Conservation (phyloP, 164 flowering plant genomes). For the Annona squamosa region DNA sequence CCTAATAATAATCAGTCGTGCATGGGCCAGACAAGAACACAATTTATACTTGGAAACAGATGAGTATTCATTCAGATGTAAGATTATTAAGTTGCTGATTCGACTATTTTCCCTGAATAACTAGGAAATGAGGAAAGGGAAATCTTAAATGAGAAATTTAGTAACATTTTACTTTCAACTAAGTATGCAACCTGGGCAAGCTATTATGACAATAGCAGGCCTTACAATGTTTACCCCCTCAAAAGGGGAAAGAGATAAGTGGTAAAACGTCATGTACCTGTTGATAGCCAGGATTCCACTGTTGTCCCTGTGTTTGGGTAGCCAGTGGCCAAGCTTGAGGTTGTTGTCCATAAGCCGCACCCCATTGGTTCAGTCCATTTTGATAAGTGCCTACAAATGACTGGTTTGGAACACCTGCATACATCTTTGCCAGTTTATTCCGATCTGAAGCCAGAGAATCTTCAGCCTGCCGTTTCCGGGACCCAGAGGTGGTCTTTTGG, state of each 20-base stretch:
- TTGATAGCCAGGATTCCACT: slow-evolving; percentile 66
- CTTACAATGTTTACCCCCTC: neutral
- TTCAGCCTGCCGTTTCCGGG: slow-evolving; percentile 67
- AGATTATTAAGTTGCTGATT: no score
- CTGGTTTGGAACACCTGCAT: slow-evolving; percentile 39
- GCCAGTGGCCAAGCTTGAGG: slow-evolving; percentile 79
- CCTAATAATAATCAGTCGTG: no score
- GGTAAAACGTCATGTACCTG: slow-evolving; percentile 34
- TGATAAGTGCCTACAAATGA: slow-evolving; percentile 64
- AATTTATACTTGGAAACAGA: no score
- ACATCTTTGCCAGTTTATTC: slow-evolving; percentile 55
- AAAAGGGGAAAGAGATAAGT: neutral
- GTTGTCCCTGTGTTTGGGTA: slow-evolving; percentile 65
- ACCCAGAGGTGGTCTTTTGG: slow-evolving; percentile 48
- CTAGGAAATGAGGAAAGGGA: neutral
- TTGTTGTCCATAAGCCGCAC: slow-evolving; percentile 68
- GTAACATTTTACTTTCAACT: neutral
- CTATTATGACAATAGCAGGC: neutral
- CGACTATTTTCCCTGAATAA: neutral
- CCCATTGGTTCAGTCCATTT: slow-evolving; percentile 61
- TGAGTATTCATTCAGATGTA: no score
- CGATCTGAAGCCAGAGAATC: slow-evolving; percentile 69
- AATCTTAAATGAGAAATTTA: neutral
- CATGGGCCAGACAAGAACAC: no score
- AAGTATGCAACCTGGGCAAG: neutral